A percentile compares a stretch with the other conserved stretches of the same genome.
These are phyloP conservation scores for Pseudozyma flocculosa DNA, from an alignment of 1,284 basidiomycete genomes.

Conservation along the genomic window DNA sequence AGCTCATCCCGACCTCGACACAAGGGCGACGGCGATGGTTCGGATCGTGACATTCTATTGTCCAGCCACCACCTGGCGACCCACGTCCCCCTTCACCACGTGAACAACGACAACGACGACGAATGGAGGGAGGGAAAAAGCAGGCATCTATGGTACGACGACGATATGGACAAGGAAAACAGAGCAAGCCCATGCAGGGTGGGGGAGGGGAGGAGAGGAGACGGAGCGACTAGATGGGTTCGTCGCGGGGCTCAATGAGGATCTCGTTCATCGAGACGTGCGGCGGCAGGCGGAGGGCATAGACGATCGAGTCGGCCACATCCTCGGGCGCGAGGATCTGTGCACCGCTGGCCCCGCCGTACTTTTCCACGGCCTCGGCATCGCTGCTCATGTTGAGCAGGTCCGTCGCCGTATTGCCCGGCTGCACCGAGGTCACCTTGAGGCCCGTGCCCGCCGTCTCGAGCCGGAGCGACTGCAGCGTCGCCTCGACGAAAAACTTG, in stretches of 20 bases:
- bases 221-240: slow-evolving; percentile 49
- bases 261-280: slow-evolving; percentile 55
- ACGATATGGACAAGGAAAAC: too few species aligned
- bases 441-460: slow-evolving; percentile 52
- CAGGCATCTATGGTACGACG: too few species aligned
- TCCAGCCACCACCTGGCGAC: too few species aligned
- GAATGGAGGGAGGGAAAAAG: too few species aligned
- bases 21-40: too few species aligned
- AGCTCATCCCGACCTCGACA: too few species aligned
- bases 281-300: slow-evolving; percentile 49
- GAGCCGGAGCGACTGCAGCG: slow-evolving; percentile 50
- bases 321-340: slow-evolving; percentile 50
- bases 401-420: slow-evolving; percentile 54
- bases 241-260: slow-evolving; percentile 43
- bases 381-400: slow-evolving; percentile 55
- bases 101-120: too few species aligned
- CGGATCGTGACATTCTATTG: too few species aligned
- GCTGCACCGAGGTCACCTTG: slow-evolving; percentile 50
- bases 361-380: slow-evolving; percentile 51
- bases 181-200: too few species aligned
- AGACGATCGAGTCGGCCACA: slow-evolving; percentile 51
- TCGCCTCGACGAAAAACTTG: slow-evolving; percentile 57
- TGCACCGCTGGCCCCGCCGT: slow-evolving; percentile 53
- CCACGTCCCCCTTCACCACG: too few species aligned
- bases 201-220: too few species aligned